phyloP scores from a whole-genome alignment of 2,329 filamentous ascomycete genomes.

The Alternaria burnsii region DNA sequence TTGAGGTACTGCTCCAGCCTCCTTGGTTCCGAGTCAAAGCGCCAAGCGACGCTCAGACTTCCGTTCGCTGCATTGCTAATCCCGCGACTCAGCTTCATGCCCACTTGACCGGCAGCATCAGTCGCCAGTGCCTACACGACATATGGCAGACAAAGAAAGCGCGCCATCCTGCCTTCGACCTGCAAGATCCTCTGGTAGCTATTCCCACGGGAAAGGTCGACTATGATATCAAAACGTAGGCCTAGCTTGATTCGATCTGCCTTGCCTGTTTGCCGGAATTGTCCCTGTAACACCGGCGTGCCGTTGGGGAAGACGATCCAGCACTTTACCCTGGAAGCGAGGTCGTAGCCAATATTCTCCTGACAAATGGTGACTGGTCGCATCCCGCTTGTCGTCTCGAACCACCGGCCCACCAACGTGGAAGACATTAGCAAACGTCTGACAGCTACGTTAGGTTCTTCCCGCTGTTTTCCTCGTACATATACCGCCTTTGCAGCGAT shows the following conservation, averaged over 20 bases:
- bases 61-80: constrained; percentile 40
- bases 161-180: constrained; percentile 58
- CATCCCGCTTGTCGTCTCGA: constrained; percentile 1
- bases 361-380: neutral
- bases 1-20: constrained; percentile 48
- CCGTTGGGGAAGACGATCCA: constrained; percentile 5
- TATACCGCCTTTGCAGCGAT: constrained; percentile 77
- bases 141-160: constrained; percentile 72
- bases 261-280: constrained; percentile 11
- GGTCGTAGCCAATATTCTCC: neutral
- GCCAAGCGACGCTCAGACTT: constrained; percentile 33
- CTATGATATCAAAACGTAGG: constrained; percentile 73
- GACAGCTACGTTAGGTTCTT: constrained; percentile 67
- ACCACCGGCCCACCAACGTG: neutral
- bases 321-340: constrained; percentile 1
- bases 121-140: constrained; percentile 73
- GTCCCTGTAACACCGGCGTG: constrained; percentile 11
- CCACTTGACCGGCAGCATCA: constrained; percentile 81
- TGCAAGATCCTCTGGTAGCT: constrained; percentile 73
- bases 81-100: constrained; percentile 71
- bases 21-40: constrained; percentile 25
- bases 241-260: constrained; percentile 15
- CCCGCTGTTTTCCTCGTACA: constrained; percentile 79
- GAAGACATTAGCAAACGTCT: constrained; percentile 16
- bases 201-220: constrained; percentile 77